Percentiles rank a stretch among this genome's conserved stretches.
Conservation (phyloP, 148 eudicot species). For the Selenicereus undatus region DNA sequence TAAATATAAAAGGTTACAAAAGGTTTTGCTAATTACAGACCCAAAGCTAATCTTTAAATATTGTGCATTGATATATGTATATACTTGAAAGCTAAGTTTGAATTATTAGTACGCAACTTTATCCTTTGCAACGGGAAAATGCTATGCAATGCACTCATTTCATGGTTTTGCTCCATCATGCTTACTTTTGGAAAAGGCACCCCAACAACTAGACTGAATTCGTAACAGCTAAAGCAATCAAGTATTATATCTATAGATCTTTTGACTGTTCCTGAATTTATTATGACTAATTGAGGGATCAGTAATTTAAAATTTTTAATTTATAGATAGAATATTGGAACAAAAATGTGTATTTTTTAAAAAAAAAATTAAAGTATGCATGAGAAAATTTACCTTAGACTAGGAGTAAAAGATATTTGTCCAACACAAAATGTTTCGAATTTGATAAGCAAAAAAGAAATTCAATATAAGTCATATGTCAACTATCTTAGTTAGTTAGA, state of each 20-base stretch:
- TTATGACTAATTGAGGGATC: neutral
- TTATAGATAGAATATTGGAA: too few species aligned
- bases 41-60: neutral
- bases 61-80: neutral
- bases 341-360: too few species aligned
- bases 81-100: slow-evolving; percentile 2
- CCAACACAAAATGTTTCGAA: too few species aligned
- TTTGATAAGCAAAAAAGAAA: too few species aligned
- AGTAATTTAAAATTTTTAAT: too few species aligned
- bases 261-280: neutral
- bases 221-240: neutral
- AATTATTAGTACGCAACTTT: neutral
- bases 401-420: too few species aligned
- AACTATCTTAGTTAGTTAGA: too few species aligned
- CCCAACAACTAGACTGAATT: neutral
- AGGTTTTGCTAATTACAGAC: too few species aligned
- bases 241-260: neutral
- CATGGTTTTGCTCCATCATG: slow-evolving; percentile 5
- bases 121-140: neutral
- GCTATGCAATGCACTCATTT: neutral
- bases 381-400: too few species aligned
- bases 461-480: too few species aligned
- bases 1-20: too few species aligned
- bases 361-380: too few species aligned
- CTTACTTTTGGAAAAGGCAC: neutral